Evolutionary conservation across 2,329 filamentous ascomycete species (phyloP).

Genomic region (Helotiales sp.): DNA sequence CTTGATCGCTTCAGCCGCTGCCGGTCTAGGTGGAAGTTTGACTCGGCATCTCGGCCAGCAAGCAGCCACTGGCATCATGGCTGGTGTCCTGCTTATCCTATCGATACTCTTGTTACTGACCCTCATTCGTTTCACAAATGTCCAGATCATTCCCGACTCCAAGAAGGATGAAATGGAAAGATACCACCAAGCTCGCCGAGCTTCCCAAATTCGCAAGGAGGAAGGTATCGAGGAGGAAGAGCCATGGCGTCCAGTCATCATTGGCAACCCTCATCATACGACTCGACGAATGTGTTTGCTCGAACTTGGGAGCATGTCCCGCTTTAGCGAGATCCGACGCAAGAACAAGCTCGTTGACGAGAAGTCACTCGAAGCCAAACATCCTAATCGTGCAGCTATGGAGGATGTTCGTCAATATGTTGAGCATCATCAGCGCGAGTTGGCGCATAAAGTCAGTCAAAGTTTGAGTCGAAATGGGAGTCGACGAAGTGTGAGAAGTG

Average conservation of each 20-base stretch:
- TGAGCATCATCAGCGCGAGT: slow-evolving; percentile 24
- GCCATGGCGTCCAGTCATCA: slow-evolving; percentile 68
- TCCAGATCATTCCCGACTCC: slow-evolving; percentile 68
- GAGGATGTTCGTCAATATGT: slow-evolving; percentile 24
- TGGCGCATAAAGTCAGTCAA: slow-evolving; percentile 20
- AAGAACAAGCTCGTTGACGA: slow-evolving; percentile 58
- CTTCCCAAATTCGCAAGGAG: slow-evolving; percentile 43
- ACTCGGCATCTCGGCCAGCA: slow-evolving; percentile 67
- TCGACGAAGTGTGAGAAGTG: slow-evolving; percentile 16
- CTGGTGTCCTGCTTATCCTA: slow-evolving; percentile 63
- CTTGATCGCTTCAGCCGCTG: slow-evolving; percentile 66
- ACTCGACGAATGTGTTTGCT: slow-evolving; percentile 69
- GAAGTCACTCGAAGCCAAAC: slow-evolving; percentile 31
- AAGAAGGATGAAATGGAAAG: slow-evolving; percentile 55
- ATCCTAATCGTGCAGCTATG: slow-evolving; percentile 32
- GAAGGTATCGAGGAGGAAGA: slow-evolving; percentile 33
- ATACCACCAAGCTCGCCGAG: slow-evolving; percentile 49
- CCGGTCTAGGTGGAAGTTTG: slow-evolving; percentile 66
- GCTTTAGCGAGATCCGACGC: slow-evolving; percentile 72
- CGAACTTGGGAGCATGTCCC: slow-evolving; percentile 65
- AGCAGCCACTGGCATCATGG: slow-evolving; percentile 66
- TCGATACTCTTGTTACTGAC: slow-evolving; percentile 63
- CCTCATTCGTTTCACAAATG: slow-evolving; percentile 63
- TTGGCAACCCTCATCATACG: slow-evolving; percentile 70
- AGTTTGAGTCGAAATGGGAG: slow-evolving; percentile 24